Evolutionary conservation across 305 asterid genomes (phyloP).

Genomic region (Lippia alba): DNA sequence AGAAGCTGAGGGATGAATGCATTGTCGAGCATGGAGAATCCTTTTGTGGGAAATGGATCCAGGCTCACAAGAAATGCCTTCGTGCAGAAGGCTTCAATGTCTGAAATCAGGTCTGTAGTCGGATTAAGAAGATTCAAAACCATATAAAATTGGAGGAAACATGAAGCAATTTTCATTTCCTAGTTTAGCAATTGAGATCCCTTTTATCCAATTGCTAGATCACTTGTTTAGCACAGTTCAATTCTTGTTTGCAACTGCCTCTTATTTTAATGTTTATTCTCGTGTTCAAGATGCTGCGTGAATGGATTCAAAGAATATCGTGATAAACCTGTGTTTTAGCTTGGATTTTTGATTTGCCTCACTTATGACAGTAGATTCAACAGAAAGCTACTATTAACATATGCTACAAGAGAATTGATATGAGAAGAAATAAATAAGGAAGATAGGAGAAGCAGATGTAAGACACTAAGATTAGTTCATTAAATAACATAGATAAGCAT

Average conservation of each 20-base stretch:
- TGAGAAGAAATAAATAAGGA: neutral
- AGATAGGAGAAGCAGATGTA: conserved; percentile 5
- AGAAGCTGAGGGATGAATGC: conserved; percentile 90
- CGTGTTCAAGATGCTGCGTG: neutral
- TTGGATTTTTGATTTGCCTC: too few species aligned
- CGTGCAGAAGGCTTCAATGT: conserved; percentile 96
- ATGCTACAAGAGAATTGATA: neutral
- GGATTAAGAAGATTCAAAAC: conserved; percentile 12
- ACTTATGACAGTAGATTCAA: too few species aligned
- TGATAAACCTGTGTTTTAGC: neutral
- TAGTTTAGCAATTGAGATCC: neutral
- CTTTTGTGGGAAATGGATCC: conserved; percentile 85
- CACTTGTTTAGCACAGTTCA: neutral
- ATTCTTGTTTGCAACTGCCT: neutral
- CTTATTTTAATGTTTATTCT: neutral
- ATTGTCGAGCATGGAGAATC: conserved; percentile 83
- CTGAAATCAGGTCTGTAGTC: conserved; percentile 37
- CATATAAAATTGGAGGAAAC: conserved; percentile 5
- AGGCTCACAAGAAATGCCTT: conserved; percentile 88
- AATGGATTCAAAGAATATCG: neutral
- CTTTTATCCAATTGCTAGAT: neutral
- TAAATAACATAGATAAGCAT: neutral
- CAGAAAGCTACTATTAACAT: too few species aligned
- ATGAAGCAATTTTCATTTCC: neutral
- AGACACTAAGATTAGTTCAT: conserved; percentile 22